Percentiles rank a stretch among this genome's conserved stretches.
Evolutionary conservation across 2,329 filamentous ascomycete genomes (phyloP).

Genomic region (Sphaceloma murrayae): DNA sequence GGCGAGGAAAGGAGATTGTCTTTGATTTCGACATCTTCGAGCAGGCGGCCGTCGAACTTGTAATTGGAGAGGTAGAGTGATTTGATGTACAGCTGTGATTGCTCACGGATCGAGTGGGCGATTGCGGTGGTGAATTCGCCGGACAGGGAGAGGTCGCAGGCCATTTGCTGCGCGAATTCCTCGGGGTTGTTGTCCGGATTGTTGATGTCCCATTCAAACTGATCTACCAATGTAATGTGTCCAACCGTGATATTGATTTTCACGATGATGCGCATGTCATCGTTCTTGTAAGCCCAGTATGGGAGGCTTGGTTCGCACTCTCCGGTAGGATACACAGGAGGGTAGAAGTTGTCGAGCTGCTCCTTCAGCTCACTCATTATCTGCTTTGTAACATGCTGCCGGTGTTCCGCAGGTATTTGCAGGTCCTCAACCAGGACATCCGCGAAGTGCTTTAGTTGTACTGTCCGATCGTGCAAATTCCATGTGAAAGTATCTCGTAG

Average conservation of each 20-base stretch:
- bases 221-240: constrained; percentile 84
- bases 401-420: constrained; percentile 59
- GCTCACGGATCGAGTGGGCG: constrained; percentile 93
- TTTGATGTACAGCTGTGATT: constrained; percentile 86
- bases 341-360: constrained; percentile 87
- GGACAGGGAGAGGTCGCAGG: constrained; percentile 76
- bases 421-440: constrained; percentile 83
- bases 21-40: constrained; percentile 85
- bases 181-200: constrained; percentile 89
- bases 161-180: constrained; percentile 84
- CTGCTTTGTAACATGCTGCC: constrained; percentile 58
- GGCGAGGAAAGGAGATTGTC: constrained; percentile 80
- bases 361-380: constrained; percentile 82
- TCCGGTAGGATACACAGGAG: constrained; percentile 88
- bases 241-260: constrained; percentile 98
- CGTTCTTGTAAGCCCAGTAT: constrained; percentile 93
- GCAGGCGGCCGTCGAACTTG: constrained; percentile 84
- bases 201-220: constrained; percentile 99
- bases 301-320: constrained; percentile 80
- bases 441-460: constrained; percentile 72
- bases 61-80: constrained; percentile 89
- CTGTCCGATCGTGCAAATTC: constrained; percentile 87
- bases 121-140: constrained; percentile 97
- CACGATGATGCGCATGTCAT: constrained; percentile 93
- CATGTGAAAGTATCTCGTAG: constrained; percentile 96